Evolutionary conservation across 495 filamentous ascomycete genomes (phyloP).

Genomic region (Pyronema domesticum): DNA sequence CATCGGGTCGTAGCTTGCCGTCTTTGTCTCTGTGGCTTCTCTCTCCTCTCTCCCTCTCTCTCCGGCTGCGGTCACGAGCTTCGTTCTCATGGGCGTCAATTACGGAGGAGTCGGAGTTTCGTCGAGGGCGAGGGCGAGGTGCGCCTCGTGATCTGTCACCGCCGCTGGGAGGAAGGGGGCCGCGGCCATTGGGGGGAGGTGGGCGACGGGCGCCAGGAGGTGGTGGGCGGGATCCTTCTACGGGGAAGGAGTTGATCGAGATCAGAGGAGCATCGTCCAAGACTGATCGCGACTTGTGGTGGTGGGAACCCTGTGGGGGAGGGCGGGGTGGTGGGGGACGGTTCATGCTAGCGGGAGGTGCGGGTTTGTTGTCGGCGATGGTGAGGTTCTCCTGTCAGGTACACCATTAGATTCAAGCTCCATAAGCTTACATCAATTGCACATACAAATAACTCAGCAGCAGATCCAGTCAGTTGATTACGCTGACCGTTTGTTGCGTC

Average conservation of each 20-base stretch:
- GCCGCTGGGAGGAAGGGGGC: slow-evolving; percentile 10
- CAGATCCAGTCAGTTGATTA: slow-evolving; percentile 40
- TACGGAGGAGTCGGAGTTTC: slow-evolving; percentile 89
- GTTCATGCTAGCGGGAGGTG: slow-evolving; percentile 5
- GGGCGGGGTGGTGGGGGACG: slow-evolving; percentile 24
- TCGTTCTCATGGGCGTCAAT: slow-evolving; percentile 51
- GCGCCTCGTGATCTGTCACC: slow-evolving; percentile 12
- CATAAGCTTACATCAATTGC: too few relatives aligned
- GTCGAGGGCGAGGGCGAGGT: slow-evolving; percentile 37
- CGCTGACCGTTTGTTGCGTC: slow-evolving; percentile 32
- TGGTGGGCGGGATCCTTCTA: slow-evolving; percentile 8
- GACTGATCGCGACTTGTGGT: slow-evolving; percentile 40
- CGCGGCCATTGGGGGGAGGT: slow-evolving; percentile 24
- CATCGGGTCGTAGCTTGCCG: slow-evolving; percentile 17
- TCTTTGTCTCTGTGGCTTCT: slow-evolving; percentile 7
- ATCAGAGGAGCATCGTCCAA: slow-evolving; percentile 35
- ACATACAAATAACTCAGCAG: slow-evolving; percentile 84
- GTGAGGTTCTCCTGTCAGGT: slow-evolving; percentile 33
- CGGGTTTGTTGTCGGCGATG: slow-evolving; percentile 19
- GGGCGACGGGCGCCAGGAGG: slow-evolving; percentile 30
- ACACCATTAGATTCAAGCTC: too few relatives aligned
- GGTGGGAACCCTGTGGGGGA: slow-evolving; percentile 31
- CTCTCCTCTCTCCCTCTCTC: slow-evolving; percentile 36
- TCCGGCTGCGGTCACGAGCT: slow-evolving; percentile 31
- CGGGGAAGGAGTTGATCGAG: slow-evolving; percentile 16